Conservation (phyloP, 257 asterid species). For the Galeopsis tetrahit region DNA sequence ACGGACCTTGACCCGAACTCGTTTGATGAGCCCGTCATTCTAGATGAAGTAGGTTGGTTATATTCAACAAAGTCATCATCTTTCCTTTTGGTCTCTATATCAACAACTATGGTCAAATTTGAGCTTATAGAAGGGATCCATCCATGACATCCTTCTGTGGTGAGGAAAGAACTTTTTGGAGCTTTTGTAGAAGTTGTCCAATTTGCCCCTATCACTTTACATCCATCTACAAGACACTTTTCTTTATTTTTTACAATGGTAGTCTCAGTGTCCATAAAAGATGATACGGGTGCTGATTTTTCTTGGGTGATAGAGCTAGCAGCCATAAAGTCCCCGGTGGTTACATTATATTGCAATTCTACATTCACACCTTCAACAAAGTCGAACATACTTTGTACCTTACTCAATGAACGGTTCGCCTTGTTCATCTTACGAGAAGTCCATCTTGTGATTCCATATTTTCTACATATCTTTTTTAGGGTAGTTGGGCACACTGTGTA, state of each 20-base stretch:
- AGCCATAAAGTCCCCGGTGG: slow-evolving; percentile 51
- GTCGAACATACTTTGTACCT: slow-evolving; percentile 64
- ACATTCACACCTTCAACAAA: slow-evolving; percentile 77
- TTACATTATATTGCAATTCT: slow-evolving; percentile 60
- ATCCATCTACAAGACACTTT: slow-evolving; percentile 33
- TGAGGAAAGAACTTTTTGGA: slow-evolving; percentile 36
- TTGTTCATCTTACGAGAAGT: slow-evolving; percentile 83
- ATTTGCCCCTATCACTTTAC: slow-evolving; percentile 18
- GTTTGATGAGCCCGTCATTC: slow-evolving; percentile 60
- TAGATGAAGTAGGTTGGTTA: slow-evolving; percentile 53
- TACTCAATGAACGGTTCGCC: slow-evolving; percentile 69
- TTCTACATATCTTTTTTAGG: slow-evolving; percentile 77
- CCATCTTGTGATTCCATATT: slow-evolving; percentile 81
- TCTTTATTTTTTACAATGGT: slow-evolving; percentile 50
- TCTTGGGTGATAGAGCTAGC: slow-evolving; percentile 42
- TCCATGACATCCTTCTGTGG: slow-evolving; percentile 28
- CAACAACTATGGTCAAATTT: slow-evolving; percentile 30
- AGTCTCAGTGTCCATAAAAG: slow-evolving; percentile 35
- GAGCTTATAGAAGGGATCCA: slow-evolving; percentile 41
- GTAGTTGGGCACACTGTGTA: slow-evolving; percentile 80
- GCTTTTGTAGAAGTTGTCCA: slow-evolving; percentile 39
- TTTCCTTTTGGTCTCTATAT: slow-evolving; percentile 29
- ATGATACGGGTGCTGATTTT: slow-evolving; percentile 27
- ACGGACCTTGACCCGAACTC: slow-evolving; percentile 44
- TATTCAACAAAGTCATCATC: background rate